A percentile compares a stretch with the other conserved stretches of the same genome.
These are phyloP conservation scores for Saturnispora bothae DNA, from an alignment of 805 yeast species.

Conservation along the genomic window DNA sequence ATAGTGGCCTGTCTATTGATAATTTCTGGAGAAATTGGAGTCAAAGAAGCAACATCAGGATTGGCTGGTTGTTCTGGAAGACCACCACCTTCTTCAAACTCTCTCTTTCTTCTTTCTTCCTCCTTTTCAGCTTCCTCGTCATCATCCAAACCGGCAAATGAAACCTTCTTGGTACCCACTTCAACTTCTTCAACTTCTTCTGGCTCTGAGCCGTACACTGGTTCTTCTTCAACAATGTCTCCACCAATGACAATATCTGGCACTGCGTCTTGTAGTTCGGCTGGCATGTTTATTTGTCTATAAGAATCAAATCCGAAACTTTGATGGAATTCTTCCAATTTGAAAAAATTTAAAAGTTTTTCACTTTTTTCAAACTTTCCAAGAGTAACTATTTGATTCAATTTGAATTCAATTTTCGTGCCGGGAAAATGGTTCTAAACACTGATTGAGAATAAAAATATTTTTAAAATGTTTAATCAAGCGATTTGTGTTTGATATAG, in stretches of 20 bases:
- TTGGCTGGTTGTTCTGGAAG: slow-evolving; percentile 90
- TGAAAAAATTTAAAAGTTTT: slow-evolving; percentile 2
- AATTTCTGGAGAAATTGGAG: slow-evolving; percentile 89
- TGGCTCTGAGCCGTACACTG: neutral
- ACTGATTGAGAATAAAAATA: no score
- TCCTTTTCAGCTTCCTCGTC: slow-evolving; percentile 46
- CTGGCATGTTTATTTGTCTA: slow-evolving; percentile 44
- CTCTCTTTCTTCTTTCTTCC: slow-evolving; percentile 69
- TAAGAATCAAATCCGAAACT: no score
- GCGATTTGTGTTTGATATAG: no score
- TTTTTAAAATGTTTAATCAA: no score
- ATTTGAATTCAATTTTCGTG: no score
- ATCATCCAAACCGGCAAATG: slow-evolving; percentile 61
- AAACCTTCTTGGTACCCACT: slow-evolving; percentile 58
- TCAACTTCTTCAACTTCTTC: slow-evolving; percentile 23
- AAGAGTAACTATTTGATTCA: no score
- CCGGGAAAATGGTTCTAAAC: no score
- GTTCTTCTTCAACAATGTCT: slow-evolving; percentile 28
- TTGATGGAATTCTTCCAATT: no score
- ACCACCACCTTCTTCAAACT: slow-evolving; percentile 97
- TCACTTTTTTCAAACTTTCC: slow-evolving; percentile 3
- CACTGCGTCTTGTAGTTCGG: slow-evolving; percentile 72
- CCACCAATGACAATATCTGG: slow-evolving; percentile 76
- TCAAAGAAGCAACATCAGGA: slow-evolving; percentile 72
- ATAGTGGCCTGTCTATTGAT: slow-evolving; percentile 98